A percentile compares a stretch with the other conserved stretches of the same genome.
Evolutionary conservation across 495 filamentous ascomycete species (phyloP).

Genomic region (Achaetomiella virescens): DNA sequence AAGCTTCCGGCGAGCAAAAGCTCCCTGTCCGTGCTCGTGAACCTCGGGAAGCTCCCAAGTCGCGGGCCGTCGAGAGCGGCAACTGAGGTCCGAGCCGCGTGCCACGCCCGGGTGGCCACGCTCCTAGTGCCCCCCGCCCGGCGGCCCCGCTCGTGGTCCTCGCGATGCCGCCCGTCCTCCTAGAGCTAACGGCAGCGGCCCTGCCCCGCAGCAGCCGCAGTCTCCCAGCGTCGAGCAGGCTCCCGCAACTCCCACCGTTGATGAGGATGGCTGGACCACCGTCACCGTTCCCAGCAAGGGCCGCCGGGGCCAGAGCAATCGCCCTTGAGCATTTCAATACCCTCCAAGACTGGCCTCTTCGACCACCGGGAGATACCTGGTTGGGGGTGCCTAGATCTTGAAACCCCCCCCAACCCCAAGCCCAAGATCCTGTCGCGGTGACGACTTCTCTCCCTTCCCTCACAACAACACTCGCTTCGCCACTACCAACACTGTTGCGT

Average conservation of each 20-base stretch:
- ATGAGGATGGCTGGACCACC: conserved; percentile 76
- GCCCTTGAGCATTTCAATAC: conserved; percentile 16
- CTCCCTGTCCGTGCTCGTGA: conserved; percentile 22
- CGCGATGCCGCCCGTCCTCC: conserved; percentile 37
- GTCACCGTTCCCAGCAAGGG: conserved; percentile 60
- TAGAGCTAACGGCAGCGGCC: conserved; percentile 39
- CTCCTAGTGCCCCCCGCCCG: conserved; percentile 29
- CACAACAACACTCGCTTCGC: neutral
- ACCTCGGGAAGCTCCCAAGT: conserved; percentile 29
- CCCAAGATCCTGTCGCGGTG: neutral
- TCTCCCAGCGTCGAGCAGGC: conserved; percentile 26
- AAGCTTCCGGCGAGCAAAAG: conserved; percentile 30
- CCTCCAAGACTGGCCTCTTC: neutral
- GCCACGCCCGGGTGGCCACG: conserved; percentile 31
- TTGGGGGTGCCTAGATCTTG: neutral
- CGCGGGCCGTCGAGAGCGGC: conserved; percentile 42
- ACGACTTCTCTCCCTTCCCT: neutral
- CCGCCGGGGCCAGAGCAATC: conserved; percentile 34
- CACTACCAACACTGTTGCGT: conserved; percentile 1
- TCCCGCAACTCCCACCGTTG: conserved; percentile 32
- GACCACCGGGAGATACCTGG: neutral
- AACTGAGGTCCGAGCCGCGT: conserved; percentile 45
- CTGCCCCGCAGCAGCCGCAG: conserved; percentile 28
- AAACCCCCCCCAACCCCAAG: neutral
- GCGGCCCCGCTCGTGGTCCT: conserved; percentile 39